These are phyloP conservation scores for Boletellus deceptivus DNA, from an alignment of 1,284 basidiomycete genomes.

Conservation along the genomic window DNA sequence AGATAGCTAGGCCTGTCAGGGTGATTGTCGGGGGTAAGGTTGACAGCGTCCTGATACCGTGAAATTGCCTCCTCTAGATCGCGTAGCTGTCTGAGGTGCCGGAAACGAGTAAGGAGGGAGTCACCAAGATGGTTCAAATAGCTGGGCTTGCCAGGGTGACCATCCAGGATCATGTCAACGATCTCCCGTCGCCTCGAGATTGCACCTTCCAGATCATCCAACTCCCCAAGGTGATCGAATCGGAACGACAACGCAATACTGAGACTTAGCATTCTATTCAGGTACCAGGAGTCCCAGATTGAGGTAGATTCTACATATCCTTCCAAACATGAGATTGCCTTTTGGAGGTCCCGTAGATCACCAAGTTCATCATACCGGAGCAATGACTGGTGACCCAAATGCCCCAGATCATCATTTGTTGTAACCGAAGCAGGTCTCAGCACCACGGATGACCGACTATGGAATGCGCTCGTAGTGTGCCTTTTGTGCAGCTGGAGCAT, in stretches of 20 bases:
- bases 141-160: neutral
- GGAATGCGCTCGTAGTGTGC: neutral
- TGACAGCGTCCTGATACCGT: too few species aligned
- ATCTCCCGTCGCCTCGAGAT: neutral
- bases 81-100: neutral
- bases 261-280: neutral
- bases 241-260: neutral
- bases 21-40: too few species aligned
- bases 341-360: neutral
- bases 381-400: neutral
- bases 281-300: neutral
- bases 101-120: neutral
- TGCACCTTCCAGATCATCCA: neutral
- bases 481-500: neutral
- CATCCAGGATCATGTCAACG: too few species aligned
- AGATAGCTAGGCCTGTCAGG: too few species aligned
- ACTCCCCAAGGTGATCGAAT: neutral
- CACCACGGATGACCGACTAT: neutral
- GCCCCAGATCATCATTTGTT: neutral
- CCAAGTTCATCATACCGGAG: neutral
- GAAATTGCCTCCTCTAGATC: neutral
- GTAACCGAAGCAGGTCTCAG: fast-evolving
- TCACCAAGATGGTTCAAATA: neutral
- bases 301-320: neutral
- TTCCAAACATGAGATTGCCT: neutral